phyloP scores from a whole-genome alignment of 1,139 yeast genomes.

The Geotrichum histeridarum region DNA sequence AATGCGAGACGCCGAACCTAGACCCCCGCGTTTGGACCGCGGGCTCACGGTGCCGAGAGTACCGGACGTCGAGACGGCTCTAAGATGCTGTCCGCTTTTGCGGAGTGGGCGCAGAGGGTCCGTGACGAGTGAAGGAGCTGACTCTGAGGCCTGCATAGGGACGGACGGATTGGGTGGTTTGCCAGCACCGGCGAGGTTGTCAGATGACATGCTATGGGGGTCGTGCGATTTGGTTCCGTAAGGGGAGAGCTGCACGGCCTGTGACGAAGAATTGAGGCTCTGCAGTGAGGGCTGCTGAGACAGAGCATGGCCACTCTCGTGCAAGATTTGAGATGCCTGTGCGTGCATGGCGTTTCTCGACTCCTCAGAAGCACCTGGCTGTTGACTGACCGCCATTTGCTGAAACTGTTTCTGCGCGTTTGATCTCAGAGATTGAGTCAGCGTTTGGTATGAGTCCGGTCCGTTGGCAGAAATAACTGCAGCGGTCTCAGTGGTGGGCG shows the following conservation, averaged over 20 bases:
- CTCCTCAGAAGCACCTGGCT: conserved; percentile 19
- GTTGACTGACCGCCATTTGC: conserved; percentile 16
- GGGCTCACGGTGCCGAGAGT: conserved; percentile 2
- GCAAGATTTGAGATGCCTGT: conserved; percentile 18
- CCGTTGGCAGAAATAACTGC: conserved; percentile 2
- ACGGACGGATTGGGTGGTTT: background rate
- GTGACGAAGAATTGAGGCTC: background rate
- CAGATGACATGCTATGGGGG: conserved; percentile 3
- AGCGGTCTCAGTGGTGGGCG: background rate
- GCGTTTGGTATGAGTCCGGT: conserved; percentile 16
- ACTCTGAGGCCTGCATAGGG: conserved; percentile 5
- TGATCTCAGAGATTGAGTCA: conserved; percentile 17
- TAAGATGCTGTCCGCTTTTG: conserved; percentile 8
- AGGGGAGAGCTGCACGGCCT: conserved; percentile 1
- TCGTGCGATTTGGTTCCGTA: conserved; percentile 1
- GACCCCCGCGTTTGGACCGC: background rate
- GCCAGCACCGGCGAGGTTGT: conserved; percentile 3
- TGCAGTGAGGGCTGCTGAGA: conserved; percentile 14
- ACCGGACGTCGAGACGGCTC: conserved; percentile 1
- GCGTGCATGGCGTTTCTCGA: background rate
- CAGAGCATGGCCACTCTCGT: conserved; percentile 17
- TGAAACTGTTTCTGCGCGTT: conserved; percentile 17
- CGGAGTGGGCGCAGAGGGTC: conserved; percentile 4
- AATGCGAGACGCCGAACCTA: background rate
- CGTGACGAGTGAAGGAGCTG: conserved; percentile 11